phyloP scores from a whole-genome alignment of 257 asterid species.

The Solanum raphanifolium region DNA sequence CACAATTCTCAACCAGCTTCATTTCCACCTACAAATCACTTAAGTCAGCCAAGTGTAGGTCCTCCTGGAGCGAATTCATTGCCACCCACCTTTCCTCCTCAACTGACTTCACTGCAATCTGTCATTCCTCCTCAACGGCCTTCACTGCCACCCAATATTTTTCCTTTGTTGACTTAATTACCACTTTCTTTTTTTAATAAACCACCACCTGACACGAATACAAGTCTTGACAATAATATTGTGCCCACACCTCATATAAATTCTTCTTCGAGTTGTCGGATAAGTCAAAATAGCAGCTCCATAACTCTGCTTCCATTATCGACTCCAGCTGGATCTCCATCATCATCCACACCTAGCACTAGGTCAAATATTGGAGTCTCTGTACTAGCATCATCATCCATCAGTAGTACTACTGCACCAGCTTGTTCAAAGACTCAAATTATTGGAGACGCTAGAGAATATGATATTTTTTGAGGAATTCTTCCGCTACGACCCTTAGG shows the following conservation, averaged over 20 bases:
- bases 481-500: too few species aligned
- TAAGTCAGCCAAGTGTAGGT: neutral
- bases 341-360: neutral
- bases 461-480: neutral
- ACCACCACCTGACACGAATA: neutral
- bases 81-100: neutral
- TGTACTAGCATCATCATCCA: neutral
- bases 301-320: neutral
- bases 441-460: neutral
- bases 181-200: neutral
- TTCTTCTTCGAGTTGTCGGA: neutral
- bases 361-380: neutral
- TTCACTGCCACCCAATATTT: neutral
- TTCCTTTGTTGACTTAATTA: neutral
- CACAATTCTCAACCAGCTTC: too few species aligned
- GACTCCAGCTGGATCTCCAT: neutral
- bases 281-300: neutral
- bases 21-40: constrained; percentile 1
- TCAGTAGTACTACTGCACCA: neutral
- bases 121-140: neutral
- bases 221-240: neutral
- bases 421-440: neutral
- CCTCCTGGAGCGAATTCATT: neutral
- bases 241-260: neutral
- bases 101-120: neutral